Conservation (phyloP, 495 filamentous ascomycete species). For the Coniosporium apollinis region DNA sequence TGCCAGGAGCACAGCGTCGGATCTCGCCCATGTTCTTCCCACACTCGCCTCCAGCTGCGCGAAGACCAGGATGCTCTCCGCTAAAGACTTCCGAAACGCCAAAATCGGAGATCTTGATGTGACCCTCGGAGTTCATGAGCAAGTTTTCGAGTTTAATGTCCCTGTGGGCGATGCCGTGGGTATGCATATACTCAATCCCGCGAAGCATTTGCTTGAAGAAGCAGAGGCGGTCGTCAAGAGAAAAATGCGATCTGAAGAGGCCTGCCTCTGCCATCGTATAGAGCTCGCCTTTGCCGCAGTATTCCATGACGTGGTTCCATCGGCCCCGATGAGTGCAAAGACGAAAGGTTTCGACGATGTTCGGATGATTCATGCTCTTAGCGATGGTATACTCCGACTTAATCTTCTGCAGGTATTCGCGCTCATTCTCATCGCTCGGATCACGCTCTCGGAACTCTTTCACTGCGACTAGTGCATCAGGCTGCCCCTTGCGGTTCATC, state of each 20-base stretch:
- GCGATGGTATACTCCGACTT: constrained; percentile 66
- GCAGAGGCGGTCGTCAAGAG: constrained; percentile 43
- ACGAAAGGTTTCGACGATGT: constrained; percentile 56
- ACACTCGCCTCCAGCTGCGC: constrained; percentile 44
- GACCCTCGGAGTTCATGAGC: constrained; percentile 47
- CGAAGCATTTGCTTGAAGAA: constrained; percentile 67
- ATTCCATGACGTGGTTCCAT: constrained; percentile 80
- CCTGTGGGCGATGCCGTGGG: constrained; percentile 59
- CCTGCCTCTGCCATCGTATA: constrained; percentile 34
- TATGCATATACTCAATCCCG: constrained; percentile 52
- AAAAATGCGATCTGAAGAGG: constrained; percentile 47
- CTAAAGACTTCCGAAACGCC: constrained; percentile 62
- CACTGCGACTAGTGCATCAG: constrained; percentile 47
- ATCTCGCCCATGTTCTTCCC: constrained; percentile 49
- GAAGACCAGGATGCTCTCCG: constrained; percentile 53
- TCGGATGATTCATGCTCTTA: constrained; percentile 60
- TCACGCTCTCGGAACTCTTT: constrained; percentile 59
- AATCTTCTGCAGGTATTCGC: constrained; percentile 62
- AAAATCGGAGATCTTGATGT: constrained; percentile 70
- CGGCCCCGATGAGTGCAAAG: constrained; percentile 46
- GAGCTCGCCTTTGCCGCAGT: constrained; percentile 57
- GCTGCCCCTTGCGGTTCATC: constrained; percentile 41
- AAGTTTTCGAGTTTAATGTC: constrained; percentile 73
- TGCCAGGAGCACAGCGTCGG: constrained; percentile 48
- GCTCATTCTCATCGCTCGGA: constrained; percentile 35